Evolutionary conservation across 1,139 yeast species (phyloP).

Genomic region (Debaryomyces robertsiae): DNA sequence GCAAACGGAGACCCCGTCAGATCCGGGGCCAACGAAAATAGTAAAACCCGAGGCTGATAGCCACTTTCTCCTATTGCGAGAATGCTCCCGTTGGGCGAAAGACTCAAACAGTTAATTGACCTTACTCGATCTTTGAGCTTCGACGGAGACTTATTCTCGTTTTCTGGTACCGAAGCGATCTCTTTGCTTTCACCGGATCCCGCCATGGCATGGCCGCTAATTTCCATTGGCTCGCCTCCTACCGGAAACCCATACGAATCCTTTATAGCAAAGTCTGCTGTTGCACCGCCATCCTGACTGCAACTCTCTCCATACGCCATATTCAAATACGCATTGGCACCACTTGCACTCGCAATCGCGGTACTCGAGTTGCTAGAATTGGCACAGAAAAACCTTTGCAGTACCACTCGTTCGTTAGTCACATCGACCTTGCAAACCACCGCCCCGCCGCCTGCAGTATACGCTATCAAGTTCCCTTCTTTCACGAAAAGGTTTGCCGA

Average conservation of each 20-base stretch:
- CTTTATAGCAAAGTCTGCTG: constrained; percentile 16
- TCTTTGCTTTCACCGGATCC: constrained; percentile 5
- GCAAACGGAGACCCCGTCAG: constrained; percentile 51
- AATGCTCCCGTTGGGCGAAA: constrained; percentile 53
- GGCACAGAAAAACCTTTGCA: constrained; percentile 57
- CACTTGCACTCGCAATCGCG: constrained; percentile 12
- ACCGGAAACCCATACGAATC: constrained; percentile 41
- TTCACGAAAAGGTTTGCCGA: constrained; percentile 37
- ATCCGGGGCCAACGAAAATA: constrained; percentile 59
- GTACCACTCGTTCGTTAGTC: constrained; percentile 16
- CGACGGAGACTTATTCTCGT: constrained; percentile 27
- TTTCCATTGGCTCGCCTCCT: constrained; percentile 28
- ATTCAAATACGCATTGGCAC: constrained; percentile 37
- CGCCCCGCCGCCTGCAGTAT: constrained; percentile 71
- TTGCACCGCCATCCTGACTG: constrained; percentile 8
- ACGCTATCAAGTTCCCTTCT: constrained; percentile 50
- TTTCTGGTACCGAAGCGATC: constrained; percentile 3
- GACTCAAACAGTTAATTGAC: constrained; percentile 55
- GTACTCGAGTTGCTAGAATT: constrained; percentile 22
- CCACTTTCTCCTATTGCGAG: constrained; percentile 72
- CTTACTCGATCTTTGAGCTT: constrained; percentile 50
- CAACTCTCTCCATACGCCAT: constrained; percentile 21
- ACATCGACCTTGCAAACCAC: constrained; percentile 45
- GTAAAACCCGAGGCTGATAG: constrained; percentile 60
- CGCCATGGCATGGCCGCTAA: constrained; percentile 19